Evolutionary conservation across 202 grass and related monocot genomes (phyloP).

Genomic region (Carex arenaria): DNA sequence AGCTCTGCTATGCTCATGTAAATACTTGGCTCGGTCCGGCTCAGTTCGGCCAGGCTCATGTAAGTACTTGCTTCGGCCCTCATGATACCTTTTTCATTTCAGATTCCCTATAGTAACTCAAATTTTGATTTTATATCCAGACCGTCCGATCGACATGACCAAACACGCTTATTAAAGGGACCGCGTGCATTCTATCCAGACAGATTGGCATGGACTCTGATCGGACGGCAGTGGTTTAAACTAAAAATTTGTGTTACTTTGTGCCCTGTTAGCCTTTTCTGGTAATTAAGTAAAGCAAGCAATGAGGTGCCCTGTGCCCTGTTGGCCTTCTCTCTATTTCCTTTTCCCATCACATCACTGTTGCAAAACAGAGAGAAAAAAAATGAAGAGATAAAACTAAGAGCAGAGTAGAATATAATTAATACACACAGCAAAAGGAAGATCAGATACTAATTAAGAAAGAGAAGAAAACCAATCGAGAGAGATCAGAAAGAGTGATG

Average conservation of each 20-base stretch:
- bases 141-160: too few species aligned
- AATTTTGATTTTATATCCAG: too few species aligned
- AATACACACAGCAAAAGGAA: background rate
- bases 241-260: too few species aligned
- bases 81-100: background rate
- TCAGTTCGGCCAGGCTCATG: too few species aligned
- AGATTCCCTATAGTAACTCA: too few species aligned
- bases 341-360: background rate
- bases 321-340: background rate
- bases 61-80: background rate
- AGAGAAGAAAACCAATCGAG: background rate
- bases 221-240: too few species aligned
- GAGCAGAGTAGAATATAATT: background rate
- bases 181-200: too few species aligned
- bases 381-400: background rate
- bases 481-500: background rate
- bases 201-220: too few species aligned
- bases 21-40: too few species aligned
- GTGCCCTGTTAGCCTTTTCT: background rate
- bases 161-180: too few species aligned
- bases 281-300: background rate
- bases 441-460: background rate
- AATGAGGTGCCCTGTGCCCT: too few species aligned
- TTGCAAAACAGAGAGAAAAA: background rate
- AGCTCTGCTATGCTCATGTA: too few species aligned